phyloP scores from a whole-genome alignment of 2,329 filamentous ascomycete species.

The Coniella vitis region DNA sequence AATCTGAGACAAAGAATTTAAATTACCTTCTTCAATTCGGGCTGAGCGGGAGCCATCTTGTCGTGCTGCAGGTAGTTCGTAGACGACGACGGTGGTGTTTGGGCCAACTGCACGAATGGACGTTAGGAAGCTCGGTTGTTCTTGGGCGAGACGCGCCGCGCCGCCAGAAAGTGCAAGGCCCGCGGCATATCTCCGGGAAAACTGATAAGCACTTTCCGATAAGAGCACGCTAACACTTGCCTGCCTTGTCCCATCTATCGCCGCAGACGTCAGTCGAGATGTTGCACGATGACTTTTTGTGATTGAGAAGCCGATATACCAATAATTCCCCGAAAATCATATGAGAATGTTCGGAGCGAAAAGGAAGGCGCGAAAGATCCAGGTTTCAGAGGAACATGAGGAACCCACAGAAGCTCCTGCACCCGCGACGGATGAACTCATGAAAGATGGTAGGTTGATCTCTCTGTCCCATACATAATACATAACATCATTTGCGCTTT shows the following conservation, averaged over 20 bases:
- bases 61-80: conserved; percentile 2
- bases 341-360: conserved; percentile 48
- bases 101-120: conserved; percentile 3
- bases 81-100: conserved; percentile 3
- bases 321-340: not conserved
- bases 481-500: conserved; percentile 13
- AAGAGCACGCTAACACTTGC: conserved; percentile 17
- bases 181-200: conserved; percentile 13
- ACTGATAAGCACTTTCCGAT: too few relatives aligned
- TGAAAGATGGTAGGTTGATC: conserved; percentile 33
- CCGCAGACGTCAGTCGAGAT: too few relatives aligned
- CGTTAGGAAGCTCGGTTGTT: not conserved
- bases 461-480: not conserved
- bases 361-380: conserved; percentile 72
- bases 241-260: not conserved
- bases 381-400: conserved; percentile 60
- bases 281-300: too few relatives aligned
- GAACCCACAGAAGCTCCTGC: conserved; percentile 21
- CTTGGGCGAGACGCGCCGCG: conserved; percentile 4
- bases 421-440: conserved; percentile 20
- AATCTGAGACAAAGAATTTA: not conserved
- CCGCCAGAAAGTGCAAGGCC: conserved; percentile 9
- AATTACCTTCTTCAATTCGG: conserved; percentile 92
- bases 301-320: too few relatives aligned
- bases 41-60: conserved; percentile 96